Evolutionary conservation across 2,329 filamentous ascomycete genomes (phyloP), one percentile per base, ranked within the genome.

Genomic region (Cercospora sesami): DNA sequence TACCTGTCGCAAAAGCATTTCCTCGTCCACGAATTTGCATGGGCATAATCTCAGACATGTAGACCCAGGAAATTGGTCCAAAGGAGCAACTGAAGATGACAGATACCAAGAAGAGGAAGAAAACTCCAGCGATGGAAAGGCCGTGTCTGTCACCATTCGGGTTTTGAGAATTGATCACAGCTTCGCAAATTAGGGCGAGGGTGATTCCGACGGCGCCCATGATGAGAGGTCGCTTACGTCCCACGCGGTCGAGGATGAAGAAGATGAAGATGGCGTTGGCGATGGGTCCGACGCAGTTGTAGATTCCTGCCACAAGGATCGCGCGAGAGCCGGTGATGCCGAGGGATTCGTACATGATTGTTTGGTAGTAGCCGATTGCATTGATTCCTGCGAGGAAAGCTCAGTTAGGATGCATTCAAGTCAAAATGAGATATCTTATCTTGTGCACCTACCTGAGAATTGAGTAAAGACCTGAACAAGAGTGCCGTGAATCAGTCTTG

Each of bases 391-490:
- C 0, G n/a, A 21, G 26, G n/a, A 3, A 23, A 7, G 28, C 10
- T 59, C 55, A 36, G 55, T 16, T 5, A 21, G 4, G 18, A 5
- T 36, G 55, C n/a, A 12, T 4, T 53, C 21, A 53, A 14, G 48
- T 48, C 18, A 45, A 45, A 14, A 5, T 6, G n/a, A 5, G n/a
- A 2, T 10, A 4, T 8, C 5, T 12, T 4, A 28, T 53, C 7
- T 16, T 23, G 26, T 26, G 21, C 21, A 16, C 55, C 12, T 36
- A 59, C 55, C 55, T 5, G 83, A 85, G 73, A 90, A 85, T 70
- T 90, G 88, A 59, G 88, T 87, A 73, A 91, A 89, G 68, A 88
- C 83, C 75, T 91, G 88, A 45, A 89, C 85, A 33, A 86, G 78
- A 51, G 85, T 85, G 23, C 86, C 89, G 68, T 89, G 86, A 70